Evolutionary conservation across 495 filamentous ascomycete species (phyloP), one percentile per base, ranked within the genome.

Genomic region (Aspergillus wentii): DNA sequence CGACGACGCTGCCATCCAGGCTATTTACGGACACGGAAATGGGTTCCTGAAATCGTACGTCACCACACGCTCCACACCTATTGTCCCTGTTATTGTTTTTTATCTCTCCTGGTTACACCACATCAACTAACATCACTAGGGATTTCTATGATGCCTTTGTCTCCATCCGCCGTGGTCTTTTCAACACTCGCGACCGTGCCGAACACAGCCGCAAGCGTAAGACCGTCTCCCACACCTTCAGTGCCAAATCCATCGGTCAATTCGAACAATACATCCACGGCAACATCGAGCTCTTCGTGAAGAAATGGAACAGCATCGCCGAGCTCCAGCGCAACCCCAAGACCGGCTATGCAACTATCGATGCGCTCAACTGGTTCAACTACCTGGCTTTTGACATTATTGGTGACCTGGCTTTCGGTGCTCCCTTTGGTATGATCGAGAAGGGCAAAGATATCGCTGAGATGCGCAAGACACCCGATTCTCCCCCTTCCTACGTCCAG

Each of bases 351-450:
- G 74, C 69, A 8, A 69, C 78, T 39, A 61, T 94, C 30, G 88
- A 94, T 52, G 84, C 80, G 32, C 72, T 95, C 18, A 75, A 88
- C 54, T 95, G 89, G 89, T 92, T 91, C 75, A 95, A 95, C 64
- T 94, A 85, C 58, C 74, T 94, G 8, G 89, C 89, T 28, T 95
- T 95, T 48, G 89, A 95, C 49, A 86, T 92, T 37, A 95, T 95
- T 46, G 88, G 88, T 4, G 68, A 72, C 17, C 44, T 74, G 27
- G 72, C 72, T 16, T 76, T 76, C 41, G 72, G 72, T 27, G 68
- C 68, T 14, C 72, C 72, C 19, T 76, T 76, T 46, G 71, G 70
- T 17, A 76, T 76, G 72, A 59, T 76, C 25, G 52, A 64, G 34
- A 69, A 69, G 55, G 71, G 66, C 25, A 39, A 61, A 44, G 79